Base-by-base conservation (phyloP, 306 rosid species). In the Betula pendula region DNA sequence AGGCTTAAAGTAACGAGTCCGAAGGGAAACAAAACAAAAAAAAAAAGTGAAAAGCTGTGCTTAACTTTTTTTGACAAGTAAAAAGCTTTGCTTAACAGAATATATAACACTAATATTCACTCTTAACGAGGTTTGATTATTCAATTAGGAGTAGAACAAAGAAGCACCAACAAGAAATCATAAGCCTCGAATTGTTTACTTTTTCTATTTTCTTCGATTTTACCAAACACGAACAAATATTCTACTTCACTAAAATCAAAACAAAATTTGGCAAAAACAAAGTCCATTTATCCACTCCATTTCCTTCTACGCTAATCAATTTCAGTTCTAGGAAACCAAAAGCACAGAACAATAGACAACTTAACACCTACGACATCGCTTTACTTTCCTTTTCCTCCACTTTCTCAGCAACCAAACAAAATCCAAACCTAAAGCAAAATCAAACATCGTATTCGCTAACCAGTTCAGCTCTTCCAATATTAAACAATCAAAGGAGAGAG, bases 371-470 rank as follows among this genome's bases (percentile, higher is more conserved):
- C 59, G 75, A 40, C 1, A 31, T 53, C 69, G 27, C 16, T n/a
- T 51, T 33, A 15, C 25, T 31, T 5, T 17, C 48, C 5, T 22
- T 68, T 73, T 63, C 67, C 24, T 49, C 35, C 55, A 63, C 20
- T 62, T 79, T 55, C 77, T 55, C 22, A 31, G 70, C 31, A 53
- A 47, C 51, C 79, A 77, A 71, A 55, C 62, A 29, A 55, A 55
- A 55, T 55, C 62, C 20, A 51, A 5, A 51, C 58, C 22, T 27
- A 60, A 29, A 14, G 43, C 13, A 60, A 60, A 17, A 33, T 60
- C 35, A 65, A 2, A 65, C 2, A 33, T 13, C 45, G 7, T 65
- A 33, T 22, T 19, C 45, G 43, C 70, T 65, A 65, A 35, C 70
- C 15, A 65, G 20, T 8, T 65, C 22, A 6, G 70, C 69, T 31